Evolutionary conservation across 108 stramenopile species (phyloP).

Genomic region (Cyclotella kingstonii): DNA sequence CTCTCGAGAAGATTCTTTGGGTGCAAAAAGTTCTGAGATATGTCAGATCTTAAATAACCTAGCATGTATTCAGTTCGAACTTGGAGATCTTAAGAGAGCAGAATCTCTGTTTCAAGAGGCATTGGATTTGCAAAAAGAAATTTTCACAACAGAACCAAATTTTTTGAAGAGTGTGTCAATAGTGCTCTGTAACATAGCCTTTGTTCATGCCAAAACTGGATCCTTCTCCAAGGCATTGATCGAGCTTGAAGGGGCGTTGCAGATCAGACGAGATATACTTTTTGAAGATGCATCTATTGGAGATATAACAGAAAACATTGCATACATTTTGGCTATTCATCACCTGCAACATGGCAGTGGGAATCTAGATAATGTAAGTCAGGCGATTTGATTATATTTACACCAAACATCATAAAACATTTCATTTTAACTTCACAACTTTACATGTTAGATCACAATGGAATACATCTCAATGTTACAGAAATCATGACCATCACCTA

Average conservation of each 20-base stretch:
- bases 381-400: background rate
- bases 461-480: constrained; percentile 37
- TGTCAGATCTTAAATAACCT: constrained; percentile 37
- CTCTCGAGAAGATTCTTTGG: constrained; percentile 22
- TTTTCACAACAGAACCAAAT: constrained; percentile 21
- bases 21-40: constrained; percentile 17
- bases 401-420: background rate
- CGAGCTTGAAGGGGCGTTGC: constrained; percentile 42
- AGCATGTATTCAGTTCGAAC: constrained; percentile 35
- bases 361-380: constrained; percentile 35
- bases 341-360: constrained; percentile 37
- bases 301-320: constrained; percentile 36
- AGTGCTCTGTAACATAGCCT: constrained; percentile 34
- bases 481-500: constrained; percentile 5
- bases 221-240: constrained; percentile 39
- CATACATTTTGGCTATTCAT: constrained; percentile 42
- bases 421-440: background rate
- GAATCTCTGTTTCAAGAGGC: constrained; percentile 38
- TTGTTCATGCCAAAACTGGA: constrained; percentile 39
- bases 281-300: constrained; percentile 20
- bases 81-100: constrained; percentile 24
- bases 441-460: constrained; percentile 23
- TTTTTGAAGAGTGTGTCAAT: constrained; percentile 36
- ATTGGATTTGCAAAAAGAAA: constrained; percentile 32
- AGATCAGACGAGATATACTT: constrained; percentile 36